These are phyloP conservation scores for Starmera caribaea DNA, from an alignment of 805 yeast species.

Conservation along the genomic window DNA sequence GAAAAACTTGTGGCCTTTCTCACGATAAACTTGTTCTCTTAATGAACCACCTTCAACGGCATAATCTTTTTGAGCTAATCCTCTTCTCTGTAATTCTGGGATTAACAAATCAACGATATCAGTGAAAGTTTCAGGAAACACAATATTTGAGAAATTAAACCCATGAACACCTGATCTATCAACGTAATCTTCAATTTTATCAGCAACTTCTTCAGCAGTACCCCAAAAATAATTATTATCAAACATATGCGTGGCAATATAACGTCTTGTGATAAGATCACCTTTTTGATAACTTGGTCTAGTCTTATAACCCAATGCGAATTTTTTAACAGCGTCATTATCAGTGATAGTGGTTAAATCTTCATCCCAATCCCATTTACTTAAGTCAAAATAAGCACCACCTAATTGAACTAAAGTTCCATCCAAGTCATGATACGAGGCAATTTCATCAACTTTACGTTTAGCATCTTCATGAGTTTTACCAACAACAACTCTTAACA, in stretches of 20 bases:
- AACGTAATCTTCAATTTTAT: conserved; percentile 27
- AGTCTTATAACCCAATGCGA: conserved; percentile 19
- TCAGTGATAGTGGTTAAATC: conserved; percentile 15
- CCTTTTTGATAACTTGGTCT: conserved; percentile 11
- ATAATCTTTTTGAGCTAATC: conserved; percentile 25
- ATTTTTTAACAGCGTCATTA: conserved; percentile 16
- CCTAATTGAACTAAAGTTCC: conserved; percentile 30
- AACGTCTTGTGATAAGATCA: conserved; percentile 5
- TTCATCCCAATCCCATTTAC: conserved; percentile 22
- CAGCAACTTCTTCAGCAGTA: conserved; percentile 25
- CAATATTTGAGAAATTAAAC: conserved; percentile 26
- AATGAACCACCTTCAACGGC: conserved; percentile 19
- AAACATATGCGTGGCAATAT: conserved; percentile 14
- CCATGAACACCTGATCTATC: conserved; percentile 28
- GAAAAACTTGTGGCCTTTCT: conserved; percentile 6
- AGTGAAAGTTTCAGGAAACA: conserved; percentile 26
- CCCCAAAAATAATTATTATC: conserved; percentile 18
- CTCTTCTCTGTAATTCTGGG: conserved; percentile 24
- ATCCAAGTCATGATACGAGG: conserved; percentile 21
- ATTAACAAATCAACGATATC: conserved; percentile 24
- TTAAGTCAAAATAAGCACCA: conserved; percentile 29
- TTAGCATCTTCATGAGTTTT: conserved; percentile 29
- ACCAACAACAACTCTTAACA: conserved; percentile 24
- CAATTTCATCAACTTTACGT: conserved; percentile 21
- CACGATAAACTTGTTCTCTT: conserved; percentile 18